Percentiles rank a stretch among this genome's conserved stretches.
Evolutionary conservation across 2,329 filamentous ascomycete species (phyloP).

Genomic region (Lasiodiplodia citricola): DNA sequence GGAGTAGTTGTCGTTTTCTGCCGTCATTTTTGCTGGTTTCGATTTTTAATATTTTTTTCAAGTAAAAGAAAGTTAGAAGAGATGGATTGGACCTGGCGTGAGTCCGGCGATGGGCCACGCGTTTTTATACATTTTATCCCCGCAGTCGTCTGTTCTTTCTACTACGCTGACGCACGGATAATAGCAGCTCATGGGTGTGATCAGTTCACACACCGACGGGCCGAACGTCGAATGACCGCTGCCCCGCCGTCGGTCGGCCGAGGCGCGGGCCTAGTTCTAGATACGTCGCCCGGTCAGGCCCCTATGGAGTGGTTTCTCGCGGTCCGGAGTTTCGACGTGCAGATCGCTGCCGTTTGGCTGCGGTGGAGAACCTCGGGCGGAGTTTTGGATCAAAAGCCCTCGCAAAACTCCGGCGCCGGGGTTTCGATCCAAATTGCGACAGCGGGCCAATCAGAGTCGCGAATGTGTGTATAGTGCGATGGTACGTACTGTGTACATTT

Average conservation of each 20-base stretch:
- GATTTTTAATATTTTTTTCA: not conserved
- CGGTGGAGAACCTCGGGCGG: not conserved
- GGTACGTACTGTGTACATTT: not conserved
- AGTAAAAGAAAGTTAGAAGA: not conserved
- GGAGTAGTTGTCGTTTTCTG: constrained; percentile 9
- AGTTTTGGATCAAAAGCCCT: not conserved
- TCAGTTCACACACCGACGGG: no score
- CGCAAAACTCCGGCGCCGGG: not conserved
- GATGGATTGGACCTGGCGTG: no score
- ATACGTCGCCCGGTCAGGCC: not conserved
- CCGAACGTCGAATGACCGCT: not conserved
- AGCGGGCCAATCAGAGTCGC: not conserved
- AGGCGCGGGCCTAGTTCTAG: not conserved
- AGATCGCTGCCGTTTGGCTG: not conserved
- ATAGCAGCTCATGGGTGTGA: no score
- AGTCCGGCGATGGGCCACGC: no score
- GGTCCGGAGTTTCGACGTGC: not conserved
- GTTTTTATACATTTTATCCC: not conserved
- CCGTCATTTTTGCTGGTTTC: not conserved
- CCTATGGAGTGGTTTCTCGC: not conserved
- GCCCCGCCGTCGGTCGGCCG: not conserved
- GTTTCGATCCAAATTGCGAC: not conserved
- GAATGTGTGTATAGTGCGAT: not conserved
- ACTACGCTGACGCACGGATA: not conserved
- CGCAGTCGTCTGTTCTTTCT: not conserved